Conservation (phyloP, 768 basidiomycete genomes). For the Kwoniella dendrophila region DNA sequence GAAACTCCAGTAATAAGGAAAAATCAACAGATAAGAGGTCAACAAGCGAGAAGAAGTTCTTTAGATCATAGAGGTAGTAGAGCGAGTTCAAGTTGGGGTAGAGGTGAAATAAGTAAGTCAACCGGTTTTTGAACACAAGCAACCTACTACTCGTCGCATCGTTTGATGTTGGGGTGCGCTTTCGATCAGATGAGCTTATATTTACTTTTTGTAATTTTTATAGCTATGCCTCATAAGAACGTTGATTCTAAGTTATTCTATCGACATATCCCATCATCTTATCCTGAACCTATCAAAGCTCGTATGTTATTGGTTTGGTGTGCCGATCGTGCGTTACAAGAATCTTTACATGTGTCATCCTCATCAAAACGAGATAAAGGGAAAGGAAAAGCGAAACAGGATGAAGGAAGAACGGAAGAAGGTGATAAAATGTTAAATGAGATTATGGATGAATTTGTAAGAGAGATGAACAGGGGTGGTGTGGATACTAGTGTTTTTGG, state of each 20-base stretch:
- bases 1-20: conserved; percentile 53
- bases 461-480: conserved; percentile 39
- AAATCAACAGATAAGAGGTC: conserved; percentile 50
- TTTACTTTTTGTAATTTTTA: neutral
- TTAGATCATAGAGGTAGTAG: conserved; percentile 47
- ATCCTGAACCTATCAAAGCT: conserved; percentile 51
- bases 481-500: conserved; percentile 53
- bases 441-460: conserved; percentile 52
- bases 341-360: conserved; percentile 7
- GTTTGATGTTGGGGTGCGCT: neutral
- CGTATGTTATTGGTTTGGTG: conserved; percentile 50
- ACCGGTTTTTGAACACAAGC: neutral
- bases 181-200: no score
- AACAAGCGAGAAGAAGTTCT: conserved; percentile 43
- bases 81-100: conserved; percentile 49
- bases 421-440: conserved; percentile 49
- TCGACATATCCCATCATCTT: conserved; percentile 45
- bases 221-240: conserved; percentile 50
- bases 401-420: conserved; percentile 35
- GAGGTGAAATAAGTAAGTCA: conserved; percentile 53
- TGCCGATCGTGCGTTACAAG: conserved; percentile 43
- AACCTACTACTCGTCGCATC: neutral
- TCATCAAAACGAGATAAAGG: conserved; percentile 25
- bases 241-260: conserved; percentile 45
- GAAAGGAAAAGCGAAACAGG: conserved; percentile 27